These are phyloP conservation scores for Aureobasidium sp. DNA, from an alignment of 2,329 filamentous ascomycete genomes.

Conservation along the genomic window DNA sequence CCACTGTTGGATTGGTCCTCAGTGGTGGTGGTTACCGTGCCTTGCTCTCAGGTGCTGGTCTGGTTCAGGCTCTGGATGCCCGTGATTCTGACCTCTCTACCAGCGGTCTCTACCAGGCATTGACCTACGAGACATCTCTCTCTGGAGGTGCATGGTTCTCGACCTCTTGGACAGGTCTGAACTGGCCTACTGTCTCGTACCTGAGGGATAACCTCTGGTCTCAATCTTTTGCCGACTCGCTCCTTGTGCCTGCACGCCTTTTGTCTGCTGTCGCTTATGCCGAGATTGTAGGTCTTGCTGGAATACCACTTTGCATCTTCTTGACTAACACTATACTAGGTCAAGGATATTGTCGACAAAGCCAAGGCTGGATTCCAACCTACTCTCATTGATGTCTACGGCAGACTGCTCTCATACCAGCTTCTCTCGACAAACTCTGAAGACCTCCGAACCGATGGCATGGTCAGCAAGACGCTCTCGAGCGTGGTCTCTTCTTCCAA, in stretches of 20 bases:
- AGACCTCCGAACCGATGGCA: slow-evolving; percentile 29
- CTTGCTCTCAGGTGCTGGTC: slow-evolving; percentile 34
- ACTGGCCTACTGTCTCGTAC: slow-evolving; percentile 39
- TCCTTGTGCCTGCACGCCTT: slow-evolving; percentile 32
- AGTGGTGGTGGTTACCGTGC: slow-evolving; percentile 40
- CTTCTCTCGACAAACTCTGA: slow-evolving; percentile 25
- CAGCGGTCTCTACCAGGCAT: slow-evolving; percentile 38
- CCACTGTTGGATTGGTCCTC: slow-evolving; percentile 36
- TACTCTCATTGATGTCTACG: slow-evolving; percentile 38
- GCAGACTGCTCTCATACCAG: slow-evolving; percentile 36
- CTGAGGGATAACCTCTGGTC: slow-evolving; percentile 37
- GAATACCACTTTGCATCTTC: background rate
- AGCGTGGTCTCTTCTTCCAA: slow-evolving; percentile 30
- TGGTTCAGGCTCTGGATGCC: slow-evolving; percentile 39
- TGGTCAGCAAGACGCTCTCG: slow-evolving; percentile 31
- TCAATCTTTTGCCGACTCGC: slow-evolving; percentile 32
- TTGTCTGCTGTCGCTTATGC: slow-evolving; percentile 26
- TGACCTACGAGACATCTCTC: slow-evolving; percentile 42
- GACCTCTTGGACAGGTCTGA: slow-evolving; percentile 39
- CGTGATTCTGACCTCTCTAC: slow-evolving; percentile 36
- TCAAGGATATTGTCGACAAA: slow-evolving; percentile 32
- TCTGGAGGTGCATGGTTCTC: slow-evolving; percentile 45
- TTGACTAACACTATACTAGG: background rate
- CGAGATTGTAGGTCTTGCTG: slow-evolving; percentile 19
- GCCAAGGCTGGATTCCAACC: slow-evolving; percentile 32